Evolutionary conservation across 129 eudicot species (phyloP), one percentile per base, ranked within the genome.

Genomic region (Saposhnikovia divaricata): DNA sequence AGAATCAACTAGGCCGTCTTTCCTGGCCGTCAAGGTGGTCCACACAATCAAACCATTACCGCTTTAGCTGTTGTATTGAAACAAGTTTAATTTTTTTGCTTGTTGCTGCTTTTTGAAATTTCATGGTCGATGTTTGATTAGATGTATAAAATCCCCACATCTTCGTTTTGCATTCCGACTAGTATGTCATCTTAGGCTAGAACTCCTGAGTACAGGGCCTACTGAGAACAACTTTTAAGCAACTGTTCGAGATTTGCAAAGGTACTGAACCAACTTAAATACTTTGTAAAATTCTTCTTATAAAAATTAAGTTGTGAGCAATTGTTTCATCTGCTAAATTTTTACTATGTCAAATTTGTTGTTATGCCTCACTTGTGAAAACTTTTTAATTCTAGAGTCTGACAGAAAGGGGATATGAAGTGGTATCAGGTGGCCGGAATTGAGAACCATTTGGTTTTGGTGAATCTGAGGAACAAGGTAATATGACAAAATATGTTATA

Each of bases 11-110:
- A 88, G 86, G 99, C 99, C 16, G 99, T 92, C 40, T 96, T 96
- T 81, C 99, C 99, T 68, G 99, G 99, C 59, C 98, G 92, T 79
- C 99, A 96, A 87, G 99, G 99, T 40, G 99, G 99, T 47, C 99
- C 99, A 61, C 99, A 96, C 89, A 96, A 96, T 74, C 98, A 93
- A 89, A 93, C 98, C 4, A 93, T 93, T 78, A 89, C 97, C 76
- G 99, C 93, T 40, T 87, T 92, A 82, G 98, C 99, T 65, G 98
- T 96, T 76, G 99, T 98, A 21, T 47, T 96, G 85, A 96, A 96
- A 81, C 99, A 96, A 98, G 99, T 96, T 80, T 81, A 87, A 42
- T 63, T 23, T 0, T 70, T 86, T 69, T 0, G 61, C 50, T 18
- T 38, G 40, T 53, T 21, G n/a, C n/a, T 38, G 39, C 74, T 28